Percentiles rank a stretch among this genome's conserved stretches.
These are phyloP conservation scores for Ensete glaucum DNA, from an alignment of 176 grass and related monocot genomes.

Conservation along the genomic window DNA sequence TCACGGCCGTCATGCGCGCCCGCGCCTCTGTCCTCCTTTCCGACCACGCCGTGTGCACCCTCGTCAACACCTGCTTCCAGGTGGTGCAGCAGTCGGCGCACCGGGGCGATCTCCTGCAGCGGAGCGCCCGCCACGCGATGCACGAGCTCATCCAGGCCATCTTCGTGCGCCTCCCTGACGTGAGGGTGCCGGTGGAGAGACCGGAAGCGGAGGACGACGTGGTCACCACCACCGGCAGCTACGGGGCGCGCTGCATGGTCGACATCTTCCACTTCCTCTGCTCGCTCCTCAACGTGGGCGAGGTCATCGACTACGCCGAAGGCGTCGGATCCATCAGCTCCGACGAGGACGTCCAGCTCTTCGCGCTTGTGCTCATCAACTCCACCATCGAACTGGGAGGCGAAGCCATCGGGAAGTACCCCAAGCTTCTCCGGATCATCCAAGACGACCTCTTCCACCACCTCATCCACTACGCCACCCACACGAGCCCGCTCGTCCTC, in stretches of 20 bases:
- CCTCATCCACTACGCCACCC: conserved; percentile 49
- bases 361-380: conserved; percentile 86
- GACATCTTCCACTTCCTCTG: conserved; percentile 85
- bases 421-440: conserved; percentile 60
- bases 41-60: conserved; percentile 60
- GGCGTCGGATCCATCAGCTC: conserved; percentile 47
- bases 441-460: conserved; percentile 87
- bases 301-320: conserved; percentile 38
- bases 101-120: conserved; percentile 68
- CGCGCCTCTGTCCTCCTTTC: conserved; percentile 56
- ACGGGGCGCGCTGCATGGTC: conserved; percentile 73
- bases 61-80: conserved; percentile 83
- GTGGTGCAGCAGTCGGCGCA: conserved; percentile 69
- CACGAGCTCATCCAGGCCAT: conserved; percentile 77
- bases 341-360: conserved; percentile 81
- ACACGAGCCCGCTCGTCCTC: conserved; percentile 61
- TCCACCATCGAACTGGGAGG: conserved; percentile 70
- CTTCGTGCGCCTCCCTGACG: conserved; percentile 54
- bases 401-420: conserved; percentile 65
- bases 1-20: conserved; percentile 38
- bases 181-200: conserved; percentile 14
- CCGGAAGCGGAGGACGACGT: conserved; percentile 14
- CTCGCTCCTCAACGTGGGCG: conserved; percentile 50
- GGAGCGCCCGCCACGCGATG: conserved; percentile 64
- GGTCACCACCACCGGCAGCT: conserved; percentile 25